A percentile compares a stretch with the other conserved stretches of the same genome.
Evolutionary conservation across 2,329 filamentous ascomycete species (phyloP).

Genomic region (Fusarium zealandicum): DNA sequence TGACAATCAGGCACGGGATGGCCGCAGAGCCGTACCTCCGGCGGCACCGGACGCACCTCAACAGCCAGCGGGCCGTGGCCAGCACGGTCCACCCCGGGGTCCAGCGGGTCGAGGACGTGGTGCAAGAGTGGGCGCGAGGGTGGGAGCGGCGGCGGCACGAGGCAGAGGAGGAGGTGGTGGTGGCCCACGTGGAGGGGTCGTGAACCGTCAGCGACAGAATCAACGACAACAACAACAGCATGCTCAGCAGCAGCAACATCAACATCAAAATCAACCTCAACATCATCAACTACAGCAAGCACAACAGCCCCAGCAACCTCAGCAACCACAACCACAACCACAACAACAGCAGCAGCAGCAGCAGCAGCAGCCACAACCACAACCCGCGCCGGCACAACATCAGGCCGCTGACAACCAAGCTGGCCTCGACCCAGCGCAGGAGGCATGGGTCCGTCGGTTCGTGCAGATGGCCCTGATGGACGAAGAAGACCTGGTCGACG

Average conservation of each 20-base stretch:
- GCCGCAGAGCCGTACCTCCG: conserved; percentile 40
- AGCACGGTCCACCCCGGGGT: conserved; percentile 34
- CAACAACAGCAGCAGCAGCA: conserved; percentile 19
- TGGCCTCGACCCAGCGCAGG: conserved; percentile 55
- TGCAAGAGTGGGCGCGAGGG: conserved; percentile 32
- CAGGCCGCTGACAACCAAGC: conserved; percentile 35
- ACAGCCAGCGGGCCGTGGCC: conserved; percentile 40
- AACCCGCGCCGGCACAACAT: conserved; percentile 35
- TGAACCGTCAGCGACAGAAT: conserved; percentile 34
- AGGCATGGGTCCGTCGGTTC: conserved; percentile 62
- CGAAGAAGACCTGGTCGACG: conserved; percentile 58
- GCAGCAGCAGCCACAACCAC: conserved; percentile 16
- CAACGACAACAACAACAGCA: conserved; percentile 32
- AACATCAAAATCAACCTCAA: conserved; percentile 5
- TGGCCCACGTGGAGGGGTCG: conserved; percentile 39
- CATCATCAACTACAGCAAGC: too few relatives aligned
- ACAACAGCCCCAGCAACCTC: conserved; percentile 14
- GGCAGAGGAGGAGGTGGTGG: conserved; percentile 37
- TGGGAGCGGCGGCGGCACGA: conserved; percentile 22
- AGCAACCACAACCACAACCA: conserved; percentile 11
- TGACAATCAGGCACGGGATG: conserved; percentile 46
- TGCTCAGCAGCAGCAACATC: background rate
- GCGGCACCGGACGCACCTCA: conserved; percentile 44
- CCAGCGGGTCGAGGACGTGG: conserved; percentile 34
- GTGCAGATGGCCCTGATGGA: conserved; percentile 62